Evolutionary conservation across 2,329 filamentous ascomycete species (phyloP).

Genomic region (Plenodomus tracheiphilus): DNA sequence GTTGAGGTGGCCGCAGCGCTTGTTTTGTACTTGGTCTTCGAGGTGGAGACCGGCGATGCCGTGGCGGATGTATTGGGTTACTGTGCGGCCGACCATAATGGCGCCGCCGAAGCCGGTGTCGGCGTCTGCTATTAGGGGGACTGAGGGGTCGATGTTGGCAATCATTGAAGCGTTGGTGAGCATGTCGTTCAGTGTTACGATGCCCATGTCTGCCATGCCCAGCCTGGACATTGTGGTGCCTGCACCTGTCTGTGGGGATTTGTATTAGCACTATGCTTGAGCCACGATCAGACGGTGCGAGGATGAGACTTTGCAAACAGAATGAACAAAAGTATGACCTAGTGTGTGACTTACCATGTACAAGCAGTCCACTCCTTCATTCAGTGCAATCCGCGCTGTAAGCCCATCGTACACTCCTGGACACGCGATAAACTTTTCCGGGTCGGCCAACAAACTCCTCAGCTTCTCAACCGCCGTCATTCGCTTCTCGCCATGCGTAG

Average conservation of each 20-base stretch:
- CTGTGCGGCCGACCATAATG: slow-evolving; percentile 55
- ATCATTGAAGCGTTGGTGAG: slow-evolving; percentile 66
- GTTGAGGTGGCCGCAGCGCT: slow-evolving; percentile 66
- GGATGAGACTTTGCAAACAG: background rate
- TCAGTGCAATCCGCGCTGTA: slow-evolving; percentile 64
- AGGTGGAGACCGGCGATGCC: slow-evolving; percentile 65
- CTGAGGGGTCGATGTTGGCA: slow-evolving; percentile 58
- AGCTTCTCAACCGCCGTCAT: slow-evolving; percentile 36
- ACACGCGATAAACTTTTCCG: slow-evolving; percentile 54
- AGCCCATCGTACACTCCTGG: slow-evolving; percentile 72
- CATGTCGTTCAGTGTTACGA: slow-evolving; percentile 67
- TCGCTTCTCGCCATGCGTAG: slow-evolving; percentile 11
- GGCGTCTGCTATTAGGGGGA: slow-evolving; percentile 65
- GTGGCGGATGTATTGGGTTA: slow-evolving; percentile 56
- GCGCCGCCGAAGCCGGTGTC: slow-evolving; percentile 59
- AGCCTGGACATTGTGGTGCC: slow-evolving; percentile 64
- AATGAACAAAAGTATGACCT: background rate
- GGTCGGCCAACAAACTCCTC: slow-evolving; percentile 35
- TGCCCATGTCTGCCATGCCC: slow-evolving; percentile 65
- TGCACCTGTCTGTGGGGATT: slow-evolving; percentile 61
- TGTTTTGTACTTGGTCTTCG: slow-evolving; percentile 66
- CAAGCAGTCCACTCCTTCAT: slow-evolving; percentile 64
- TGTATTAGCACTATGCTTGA: background rate
- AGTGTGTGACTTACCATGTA: slow-evolving; percentile 62
- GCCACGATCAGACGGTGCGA: background rate